A percentile compares a stretch with the other conserved stretches of the same genome.
Conservation (phyloP, 495 filamentous ascomycete genomes). For the Neurospora cerealis region DNA sequence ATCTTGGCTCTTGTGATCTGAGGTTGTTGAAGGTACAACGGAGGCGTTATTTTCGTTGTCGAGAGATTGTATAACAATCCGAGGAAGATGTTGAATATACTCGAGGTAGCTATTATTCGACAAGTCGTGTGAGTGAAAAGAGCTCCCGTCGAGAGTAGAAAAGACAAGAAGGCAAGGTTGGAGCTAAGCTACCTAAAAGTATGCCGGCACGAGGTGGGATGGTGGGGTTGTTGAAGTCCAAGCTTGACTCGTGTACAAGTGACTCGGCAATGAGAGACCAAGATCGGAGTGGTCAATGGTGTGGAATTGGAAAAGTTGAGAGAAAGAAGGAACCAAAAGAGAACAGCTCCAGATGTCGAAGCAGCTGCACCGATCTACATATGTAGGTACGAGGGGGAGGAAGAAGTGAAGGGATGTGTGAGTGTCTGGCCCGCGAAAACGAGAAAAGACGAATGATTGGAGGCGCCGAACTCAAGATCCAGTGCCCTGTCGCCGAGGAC, state of each 20-base stretch:
- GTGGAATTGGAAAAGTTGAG: background rate
- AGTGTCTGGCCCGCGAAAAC: background rate
- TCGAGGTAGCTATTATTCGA: background rate
- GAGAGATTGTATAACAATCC: background rate
- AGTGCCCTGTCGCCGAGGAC: background rate
- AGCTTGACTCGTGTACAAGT: background rate
- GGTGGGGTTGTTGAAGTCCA: background rate
- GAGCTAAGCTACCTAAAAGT: background rate
- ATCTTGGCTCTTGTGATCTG: conserved; percentile 11
- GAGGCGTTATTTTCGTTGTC: background rate
- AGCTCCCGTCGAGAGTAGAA: background rate
- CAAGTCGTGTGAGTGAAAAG: background rate
- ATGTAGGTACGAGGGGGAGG: background rate
- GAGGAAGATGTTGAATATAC: background rate
- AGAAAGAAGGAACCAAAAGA: background rate
- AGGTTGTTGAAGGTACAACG: background rate
- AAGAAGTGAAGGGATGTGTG: background rate
- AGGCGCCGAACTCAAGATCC: background rate
- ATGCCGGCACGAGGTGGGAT: background rate
- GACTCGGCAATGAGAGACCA: background rate
- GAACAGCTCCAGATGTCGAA: background rate
- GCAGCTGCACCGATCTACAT: background rate
- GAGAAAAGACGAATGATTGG: background rate
- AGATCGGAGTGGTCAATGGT: background rate
- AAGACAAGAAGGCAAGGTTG: background rate